Percentiles rank a stretch among this genome's conserved stretches.
phyloP scores from a whole-genome alignment of 2,329 filamentous ascomycete species.

The Alternaria consortialis region DNA sequence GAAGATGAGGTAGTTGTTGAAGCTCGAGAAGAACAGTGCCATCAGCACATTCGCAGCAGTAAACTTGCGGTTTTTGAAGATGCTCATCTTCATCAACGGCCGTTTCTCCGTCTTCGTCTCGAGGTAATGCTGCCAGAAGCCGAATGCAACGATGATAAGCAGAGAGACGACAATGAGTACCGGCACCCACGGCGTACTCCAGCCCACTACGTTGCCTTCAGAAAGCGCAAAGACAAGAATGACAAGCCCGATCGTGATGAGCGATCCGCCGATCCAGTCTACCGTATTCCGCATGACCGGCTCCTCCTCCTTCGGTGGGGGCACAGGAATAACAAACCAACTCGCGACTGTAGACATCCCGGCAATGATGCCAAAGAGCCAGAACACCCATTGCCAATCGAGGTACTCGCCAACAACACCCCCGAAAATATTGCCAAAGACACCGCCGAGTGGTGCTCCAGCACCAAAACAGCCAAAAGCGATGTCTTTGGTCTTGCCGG shows the following conservation, averaged over 20 bases:
- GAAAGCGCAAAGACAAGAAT: conserved; percentile 73
- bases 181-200: conserved; percentile 70
- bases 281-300: conserved; percentile 58
- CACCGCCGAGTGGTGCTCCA: conserved; percentile 70
- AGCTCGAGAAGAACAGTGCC: conserved; percentile 71
- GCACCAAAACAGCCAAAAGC: conserved; percentile 65
- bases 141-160: conserved; percentile 65
- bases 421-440: conserved; percentile 71
- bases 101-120: conserved; percentile 61
- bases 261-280: conserved; percentile 72
- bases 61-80: conserved; percentile 69
- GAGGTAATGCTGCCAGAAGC: conserved; percentile 68
- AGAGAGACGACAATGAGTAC: conserved; percentile 67
- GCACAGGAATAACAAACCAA: conserved; percentile 67
- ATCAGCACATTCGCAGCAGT: conserved; percentile 71
- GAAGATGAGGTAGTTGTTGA: conserved; percentile 74
- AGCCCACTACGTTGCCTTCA: conserved; percentile 74
- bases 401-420: conserved; percentile 70
- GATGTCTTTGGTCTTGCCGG: conserved; percentile 74
- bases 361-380: conserved; percentile 68
- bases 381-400: conserved; percentile 53
- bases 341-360: conserved; percentile 65
- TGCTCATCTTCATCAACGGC: conserved; percentile 72
- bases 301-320: conserved; percentile 48
- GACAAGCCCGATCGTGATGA: conserved; percentile 70